Percentiles rank a stretch among this genome's conserved stretches.
These are phyloP conservation scores for Vanilla planifolia DNA, from an alignment of 106 monocot species.

Conservation along the genomic window DNA sequence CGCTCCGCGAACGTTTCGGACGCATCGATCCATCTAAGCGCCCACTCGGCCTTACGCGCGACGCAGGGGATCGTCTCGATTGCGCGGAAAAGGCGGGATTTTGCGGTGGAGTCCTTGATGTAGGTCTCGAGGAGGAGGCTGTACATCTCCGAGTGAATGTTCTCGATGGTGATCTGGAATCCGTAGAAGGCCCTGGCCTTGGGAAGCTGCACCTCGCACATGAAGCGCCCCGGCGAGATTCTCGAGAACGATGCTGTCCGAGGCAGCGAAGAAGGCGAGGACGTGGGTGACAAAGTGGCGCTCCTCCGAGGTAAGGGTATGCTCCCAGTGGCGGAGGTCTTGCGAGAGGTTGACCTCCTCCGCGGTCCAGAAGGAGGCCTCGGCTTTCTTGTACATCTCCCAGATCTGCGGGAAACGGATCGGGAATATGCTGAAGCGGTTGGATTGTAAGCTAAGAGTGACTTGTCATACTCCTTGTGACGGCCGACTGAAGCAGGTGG, in stretches of 20 bases:
- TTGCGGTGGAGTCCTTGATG: constrained; percentile 45
- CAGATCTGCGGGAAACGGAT: constrained; percentile 73
- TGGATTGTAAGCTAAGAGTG: constrained; percentile 55
- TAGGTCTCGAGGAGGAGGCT: constrained; percentile 62
- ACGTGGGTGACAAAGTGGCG: constrained; percentile 92
- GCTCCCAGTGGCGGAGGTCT: constrained; percentile 60
- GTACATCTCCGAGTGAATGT: constrained; percentile 78
- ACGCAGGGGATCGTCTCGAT: constrained; percentile 58
- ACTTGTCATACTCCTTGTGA: constrained; percentile 23
- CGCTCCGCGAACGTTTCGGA: constrained; percentile 49
- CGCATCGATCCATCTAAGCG: constrained; percentile 49
- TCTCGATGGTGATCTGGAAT: constrained; percentile 77
- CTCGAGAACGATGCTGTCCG: constrained; percentile 86
- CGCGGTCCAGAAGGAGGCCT: constrained; percentile 97
- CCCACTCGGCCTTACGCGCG: constrained; percentile 59
- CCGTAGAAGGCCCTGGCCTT: constrained; percentile 70
- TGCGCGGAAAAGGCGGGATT: constrained; percentile 48
- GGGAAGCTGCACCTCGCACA: constrained; percentile 46
- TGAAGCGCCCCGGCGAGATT: constrained; percentile 69
- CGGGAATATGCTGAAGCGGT: constrained; percentile 94
- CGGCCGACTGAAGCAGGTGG: background rate
- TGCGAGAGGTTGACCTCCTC: constrained; percentile 87
- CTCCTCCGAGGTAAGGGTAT: constrained; percentile 53
- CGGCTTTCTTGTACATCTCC: constrained; percentile 97
- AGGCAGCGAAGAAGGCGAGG: constrained; percentile 90